Evolutionary conservation across 805 yeast species (phyloP).

Genomic region (Schwanniomyces pseudopolymorphus): DNA sequence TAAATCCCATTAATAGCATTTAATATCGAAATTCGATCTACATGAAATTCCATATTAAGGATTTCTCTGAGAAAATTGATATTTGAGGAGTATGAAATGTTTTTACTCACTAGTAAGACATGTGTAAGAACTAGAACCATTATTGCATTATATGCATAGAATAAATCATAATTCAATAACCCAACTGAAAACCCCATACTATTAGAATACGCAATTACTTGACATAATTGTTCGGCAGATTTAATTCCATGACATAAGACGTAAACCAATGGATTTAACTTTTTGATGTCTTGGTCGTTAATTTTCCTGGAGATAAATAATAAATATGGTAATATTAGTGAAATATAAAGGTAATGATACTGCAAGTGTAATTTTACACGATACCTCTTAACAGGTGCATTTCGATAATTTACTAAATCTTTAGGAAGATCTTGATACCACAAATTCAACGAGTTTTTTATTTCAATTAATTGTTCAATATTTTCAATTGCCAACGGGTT

Average conservation of each 20-base stretch:
- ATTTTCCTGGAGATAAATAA: not conserved
- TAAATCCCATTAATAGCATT: not conserved
- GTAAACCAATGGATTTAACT: not conserved
- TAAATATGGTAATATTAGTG: slow-evolving; percentile 4
- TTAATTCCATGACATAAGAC: slow-evolving; percentile 23
- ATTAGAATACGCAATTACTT: slow-evolving; percentile 31
- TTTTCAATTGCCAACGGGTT: not conserved
- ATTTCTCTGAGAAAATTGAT: not conserved
- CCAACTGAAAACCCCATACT: slow-evolving; percentile 42
- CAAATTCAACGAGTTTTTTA: not conserved
- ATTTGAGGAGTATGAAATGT: not conserved
- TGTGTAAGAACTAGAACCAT: slow-evolving; percentile 43
- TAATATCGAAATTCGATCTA: not conserved
- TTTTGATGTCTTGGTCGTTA: not conserved
- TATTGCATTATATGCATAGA: slow-evolving; percentile 43
- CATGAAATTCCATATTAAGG: not conserved
- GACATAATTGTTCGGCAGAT: slow-evolving; percentile 39
- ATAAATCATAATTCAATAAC: slow-evolving; percentile 45
- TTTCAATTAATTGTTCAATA: not conserved
- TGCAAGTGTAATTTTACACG: slow-evolving; percentile 2
- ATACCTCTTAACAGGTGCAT: not conserved
- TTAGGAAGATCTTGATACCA: not conserved
- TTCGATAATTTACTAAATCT: not conserved
- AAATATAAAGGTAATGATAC: slow-evolving; percentile 2
- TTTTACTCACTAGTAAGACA: slow-evolving; percentile 21